Conservation (phyloP, 768 basidiomycete genomes). For the Phanerochaete carnosa region DNA sequence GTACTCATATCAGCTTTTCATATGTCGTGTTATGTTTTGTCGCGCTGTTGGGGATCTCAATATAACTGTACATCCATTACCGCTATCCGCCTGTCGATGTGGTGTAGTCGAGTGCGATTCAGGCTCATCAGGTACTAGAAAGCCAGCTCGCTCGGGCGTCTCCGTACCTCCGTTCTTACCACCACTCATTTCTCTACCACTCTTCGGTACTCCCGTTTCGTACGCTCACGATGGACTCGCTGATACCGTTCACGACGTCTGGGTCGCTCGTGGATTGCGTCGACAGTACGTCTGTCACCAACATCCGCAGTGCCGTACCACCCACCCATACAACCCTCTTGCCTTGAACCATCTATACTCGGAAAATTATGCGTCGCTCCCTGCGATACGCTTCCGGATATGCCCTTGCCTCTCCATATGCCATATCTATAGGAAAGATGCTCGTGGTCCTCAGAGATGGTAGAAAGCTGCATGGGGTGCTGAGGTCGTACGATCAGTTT, state of each 20-base stretch:
- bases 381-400: slow-evolving; percentile 12
- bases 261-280: slow-evolving; percentile 99
- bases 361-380: not conserved
- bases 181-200: not conserved
- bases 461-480: slow-evolving; percentile 91
- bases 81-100: too few species aligned
- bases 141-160: not conserved
- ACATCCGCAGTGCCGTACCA: slow-evolving; percentile 29
- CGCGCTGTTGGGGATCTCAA: not conserved
- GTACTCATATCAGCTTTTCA: not conserved
- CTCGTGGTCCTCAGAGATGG: slow-evolving; percentile 95
- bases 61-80: not conserved
- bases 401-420: slow-evolving; percentile 16
- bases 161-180: not conserved
- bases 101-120: too few species aligned
- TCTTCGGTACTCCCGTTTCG: not conserved
- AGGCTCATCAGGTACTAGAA: too few species aligned
- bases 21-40: not conserved
- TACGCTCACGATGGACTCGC: slow-evolving; percentile 71
- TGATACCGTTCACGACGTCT: slow-evolving; percentile 98
- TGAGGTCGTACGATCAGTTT: slow-evolving; percentile 98
- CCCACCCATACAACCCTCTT: slow-evolving; percentile 5
- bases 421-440: slow-evolving; percentile 83
- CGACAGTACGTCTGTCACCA: slow-evolving; percentile 91
- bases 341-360: not conserved